These are phyloP conservation scores for Lagenaria siceraria DNA, from an alignment of 306 rosid species.

Conservation along the genomic window DNA sequence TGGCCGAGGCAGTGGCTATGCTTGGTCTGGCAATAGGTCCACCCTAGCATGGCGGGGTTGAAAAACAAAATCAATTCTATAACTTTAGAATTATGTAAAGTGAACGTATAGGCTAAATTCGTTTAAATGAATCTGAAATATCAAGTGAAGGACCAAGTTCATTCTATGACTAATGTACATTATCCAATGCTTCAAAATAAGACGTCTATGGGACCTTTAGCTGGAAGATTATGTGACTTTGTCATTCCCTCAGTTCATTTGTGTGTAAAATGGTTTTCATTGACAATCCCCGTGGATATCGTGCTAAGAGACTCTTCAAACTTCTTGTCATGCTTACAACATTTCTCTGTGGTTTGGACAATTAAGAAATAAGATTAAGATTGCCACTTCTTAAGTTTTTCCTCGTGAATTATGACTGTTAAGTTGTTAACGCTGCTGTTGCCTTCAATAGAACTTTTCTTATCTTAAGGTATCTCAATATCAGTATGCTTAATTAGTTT, in stretches of 20 bases:
- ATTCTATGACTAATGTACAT: background rate
- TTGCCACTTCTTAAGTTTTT: background rate
- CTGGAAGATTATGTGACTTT: background rate
- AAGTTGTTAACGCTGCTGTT: background rate
- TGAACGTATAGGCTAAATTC: background rate
- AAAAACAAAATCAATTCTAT: background rate
- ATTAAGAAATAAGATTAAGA: background rate
- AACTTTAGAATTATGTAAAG: background rate
- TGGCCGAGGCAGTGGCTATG: background rate
- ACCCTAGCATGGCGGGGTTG: background rate
- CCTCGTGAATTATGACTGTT: background rate
- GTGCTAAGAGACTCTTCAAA: background rate
- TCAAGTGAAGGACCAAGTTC: background rate
- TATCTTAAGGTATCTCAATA: slow-evolving; percentile 9
- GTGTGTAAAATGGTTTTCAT: background rate
- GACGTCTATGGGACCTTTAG: background rate
- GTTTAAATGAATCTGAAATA: background rate
- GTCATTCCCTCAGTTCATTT: background rate
- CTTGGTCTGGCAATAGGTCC: background rate
- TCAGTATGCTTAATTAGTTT: slow-evolving; percentile 5
- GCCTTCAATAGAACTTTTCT: background rate
- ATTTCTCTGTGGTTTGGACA: background rate
- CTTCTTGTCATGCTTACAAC: background rate
- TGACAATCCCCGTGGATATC: background rate
- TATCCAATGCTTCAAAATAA: background rate